Percentiles rank a stretch among this genome's conserved stretches.
These are phyloP conservation scores for Colletotrichum lupini DNA, from an alignment of 2,329 filamentous ascomycete species.

Conservation along the genomic window DNA sequence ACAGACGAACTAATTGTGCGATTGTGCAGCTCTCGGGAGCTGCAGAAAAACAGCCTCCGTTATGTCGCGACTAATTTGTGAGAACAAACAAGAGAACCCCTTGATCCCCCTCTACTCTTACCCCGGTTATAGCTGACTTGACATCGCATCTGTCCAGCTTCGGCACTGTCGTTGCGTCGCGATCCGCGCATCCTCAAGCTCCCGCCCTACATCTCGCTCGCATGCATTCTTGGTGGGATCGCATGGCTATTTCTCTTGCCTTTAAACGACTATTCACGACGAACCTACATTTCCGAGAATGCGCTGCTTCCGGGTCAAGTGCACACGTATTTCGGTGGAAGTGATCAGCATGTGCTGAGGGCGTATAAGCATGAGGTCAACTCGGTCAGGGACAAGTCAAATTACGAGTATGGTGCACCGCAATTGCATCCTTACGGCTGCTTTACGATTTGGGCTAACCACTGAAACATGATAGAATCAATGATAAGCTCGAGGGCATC, in stretches of 20 bases:
- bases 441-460: background rate
- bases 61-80: constrained; percentile 68
- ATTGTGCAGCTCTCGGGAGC: constrained; percentile 16
- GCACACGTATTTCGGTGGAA: constrained; percentile 96
- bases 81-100: constrained; percentile 40
- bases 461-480: constrained; percentile 57
- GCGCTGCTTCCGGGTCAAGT: constrained; percentile 95
- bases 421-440: background rate
- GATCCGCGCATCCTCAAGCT: constrained; percentile 85
- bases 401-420: constrained; percentile 59
- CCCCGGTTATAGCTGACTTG: constrained; percentile 13
- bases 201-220: constrained; percentile 86
- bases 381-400: constrained; percentile 63
- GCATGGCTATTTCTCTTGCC: constrained; percentile 92
- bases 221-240: constrained; percentile 87
- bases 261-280: constrained; percentile 88
- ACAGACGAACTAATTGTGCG: constrained; percentile 23
- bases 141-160: constrained; percentile 53
- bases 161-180: constrained; percentile 77
- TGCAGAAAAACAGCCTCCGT: constrained; percentile 31
- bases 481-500: constrained; percentile 79
- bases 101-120: background rate
- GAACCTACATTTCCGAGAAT: constrained; percentile 97
- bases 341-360: constrained; percentile 93
- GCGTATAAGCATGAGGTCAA: constrained; percentile 90